Base-by-base conservation (phyloP, 73 alveolate species). In the Paramecium octaurelia region DNA sequence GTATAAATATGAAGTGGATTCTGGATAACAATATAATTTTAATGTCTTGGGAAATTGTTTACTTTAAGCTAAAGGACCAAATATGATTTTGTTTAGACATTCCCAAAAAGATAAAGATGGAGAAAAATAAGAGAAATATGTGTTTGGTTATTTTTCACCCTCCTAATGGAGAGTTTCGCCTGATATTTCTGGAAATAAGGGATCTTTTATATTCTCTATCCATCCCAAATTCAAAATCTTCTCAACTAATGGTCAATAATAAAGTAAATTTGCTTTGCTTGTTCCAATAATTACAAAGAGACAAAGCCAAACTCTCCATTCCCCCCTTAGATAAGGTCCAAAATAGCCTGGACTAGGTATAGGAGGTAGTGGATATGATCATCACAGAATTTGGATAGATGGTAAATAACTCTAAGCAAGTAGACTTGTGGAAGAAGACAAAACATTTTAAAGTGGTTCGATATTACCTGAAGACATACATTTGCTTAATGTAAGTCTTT, bases 301-400 rank as follows among this genome's bases (percentile, higher is more conserved):
- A 44, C 46, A 59, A 42, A 80, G 76, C 12, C 23, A 80, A 80
- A 21, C 48, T 3, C 29, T 80, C 2, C 34, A 60, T 44, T 48
- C 70, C 9, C 29, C 68, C 1, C 38, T 38, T 12, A 42, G 48
- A 24, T 34, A 21, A 35, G 87, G 87, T 0, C 87, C 87, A 12
- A 73, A 73, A 44, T 38, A 59, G 24, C 91, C 91, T 38, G 91
- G 76, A 11, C 46, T 80, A 80, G 91, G 91, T 43, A 20, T 80
- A 43, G 91, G 91, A 31, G 91, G 91, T 4, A 80, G 91, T 48
- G 91, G 91, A n/a, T 80, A 80, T 80, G 91, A 80, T 9, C 31
- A 80, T 40, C 77, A 80, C 27, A 40, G 77, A 44, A 80, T 80
- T 80, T 80, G 91, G 91, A 80, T 80, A 1, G 91, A 80, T 80